Evolutionary conservation across 2,329 filamentous ascomycete species (phyloP).

Genomic region (Phialocephala sp.): DNA sequence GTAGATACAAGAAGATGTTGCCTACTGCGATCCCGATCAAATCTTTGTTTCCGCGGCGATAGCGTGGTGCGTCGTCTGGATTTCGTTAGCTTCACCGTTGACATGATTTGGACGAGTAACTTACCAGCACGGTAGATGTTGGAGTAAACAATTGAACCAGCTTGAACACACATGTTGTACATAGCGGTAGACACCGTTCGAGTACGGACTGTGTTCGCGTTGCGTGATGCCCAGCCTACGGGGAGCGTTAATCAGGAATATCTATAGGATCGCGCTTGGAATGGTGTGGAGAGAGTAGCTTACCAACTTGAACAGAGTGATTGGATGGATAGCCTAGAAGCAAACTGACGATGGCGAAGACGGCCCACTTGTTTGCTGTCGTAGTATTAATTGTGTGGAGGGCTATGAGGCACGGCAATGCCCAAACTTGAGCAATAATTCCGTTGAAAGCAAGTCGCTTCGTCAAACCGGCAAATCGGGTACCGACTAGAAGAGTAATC

Average conservation of each 20-base stretch:
- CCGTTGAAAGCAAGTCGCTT: neutral
- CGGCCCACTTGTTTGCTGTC: neutral
- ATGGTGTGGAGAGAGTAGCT: neutral
- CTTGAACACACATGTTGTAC: conserved; percentile 63
- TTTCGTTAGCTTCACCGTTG: neutral
- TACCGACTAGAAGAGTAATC: conserved; percentile 28
- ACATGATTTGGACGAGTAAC: too few relatives aligned
- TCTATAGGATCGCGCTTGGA: neutral
- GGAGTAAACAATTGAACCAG: conserved; percentile 45
- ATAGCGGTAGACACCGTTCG: conserved; percentile 66
- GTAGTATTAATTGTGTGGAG: neutral
- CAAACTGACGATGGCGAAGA: neutral
- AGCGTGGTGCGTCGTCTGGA: conserved; percentile 51
- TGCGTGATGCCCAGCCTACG: conserved; percentile 54
- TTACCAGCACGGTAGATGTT: conserved; percentile 46
- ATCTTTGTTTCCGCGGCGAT: conserved; percentile 58
- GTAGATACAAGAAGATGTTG: conserved; percentile 52
- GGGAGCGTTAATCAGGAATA: neutral
- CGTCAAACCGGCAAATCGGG: neutral
- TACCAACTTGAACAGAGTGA: conserved; percentile 14
- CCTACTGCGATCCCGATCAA: conserved; percentile 55
- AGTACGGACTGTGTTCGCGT: conserved; percentile 65
- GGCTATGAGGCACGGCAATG: conserved; percentile 1
- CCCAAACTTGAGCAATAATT: neutral
- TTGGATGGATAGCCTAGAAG: conserved; percentile 5